phyloP scores from a whole-genome alignment of 306 rosid species.

The Albizia julibrissin region DNA sequence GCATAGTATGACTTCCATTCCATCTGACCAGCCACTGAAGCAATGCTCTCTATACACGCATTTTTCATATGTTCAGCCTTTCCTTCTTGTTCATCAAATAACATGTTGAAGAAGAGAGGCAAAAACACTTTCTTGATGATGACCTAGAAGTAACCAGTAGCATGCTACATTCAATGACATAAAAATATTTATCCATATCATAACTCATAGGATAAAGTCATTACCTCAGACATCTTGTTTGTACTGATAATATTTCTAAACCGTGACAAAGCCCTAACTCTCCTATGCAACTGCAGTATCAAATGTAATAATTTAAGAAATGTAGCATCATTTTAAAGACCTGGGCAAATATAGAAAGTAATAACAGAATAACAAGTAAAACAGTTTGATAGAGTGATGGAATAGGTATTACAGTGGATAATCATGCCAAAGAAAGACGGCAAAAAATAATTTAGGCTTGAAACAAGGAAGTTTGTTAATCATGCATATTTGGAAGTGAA shows the following conservation, averaged over 20 bases:
- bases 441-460: background rate
- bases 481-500: background rate
- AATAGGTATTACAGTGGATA: background rate
- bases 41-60: conserved; percentile 85
- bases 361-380: conserved; percentile 21
- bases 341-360: conserved; percentile 18
- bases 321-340: conserved; percentile 2
- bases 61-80: conserved; percentile 74
- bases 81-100: conserved; percentile 69
- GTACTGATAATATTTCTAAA: conserved; percentile 57
- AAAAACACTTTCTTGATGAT: conserved; percentile 65
- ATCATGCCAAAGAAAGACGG: conserved; percentile 16
- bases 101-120: conserved; percentile 82
- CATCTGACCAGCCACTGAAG: conserved; percentile 77
- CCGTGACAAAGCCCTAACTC: conserved; percentile 78
- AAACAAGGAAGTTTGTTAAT: background rate
- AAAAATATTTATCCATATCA: conserved; percentile 7
- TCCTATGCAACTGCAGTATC: conserved; percentile 70
- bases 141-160: conserved; percentile 51
- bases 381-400: background rate
- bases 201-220: conserved; percentile 12
- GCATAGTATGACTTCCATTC: conserved; percentile 85
- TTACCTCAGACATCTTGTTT: conserved; percentile 75
- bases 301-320: conserved; percentile 8
- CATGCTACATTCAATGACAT: conserved; percentile 30